Conservation (phyloP, 2,329 filamentous ascomycete species). For the Thermochaetoides dissita region DNA sequence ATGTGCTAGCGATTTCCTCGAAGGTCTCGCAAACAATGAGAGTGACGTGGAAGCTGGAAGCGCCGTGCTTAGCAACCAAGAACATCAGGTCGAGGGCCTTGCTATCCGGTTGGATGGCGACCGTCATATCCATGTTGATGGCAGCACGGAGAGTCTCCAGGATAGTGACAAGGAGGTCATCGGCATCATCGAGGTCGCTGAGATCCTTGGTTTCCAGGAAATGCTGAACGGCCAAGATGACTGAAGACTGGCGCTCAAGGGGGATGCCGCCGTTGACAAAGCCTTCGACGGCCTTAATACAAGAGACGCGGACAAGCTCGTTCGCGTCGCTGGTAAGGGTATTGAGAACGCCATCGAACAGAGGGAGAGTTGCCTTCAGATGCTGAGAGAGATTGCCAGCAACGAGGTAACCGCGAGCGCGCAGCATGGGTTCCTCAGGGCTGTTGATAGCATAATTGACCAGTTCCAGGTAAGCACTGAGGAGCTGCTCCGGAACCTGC, state of each 20-base stretch:
- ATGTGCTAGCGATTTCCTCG: conserved; percentile 64
- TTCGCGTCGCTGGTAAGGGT: conserved; percentile 63
- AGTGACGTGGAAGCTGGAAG: conserved; percentile 80
- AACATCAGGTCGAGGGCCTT: conserved; percentile 75
- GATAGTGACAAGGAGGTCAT: conserved; percentile 82
- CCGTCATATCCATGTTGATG: conserved; percentile 63
- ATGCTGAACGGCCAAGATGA: conserved; percentile 49
- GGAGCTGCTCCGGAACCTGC: conserved; percentile 52
- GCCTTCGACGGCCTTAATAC: conserved; percentile 70
- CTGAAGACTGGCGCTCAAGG: conserved; percentile 42
- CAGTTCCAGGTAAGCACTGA: conserved; percentile 63
- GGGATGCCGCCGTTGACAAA: conserved; percentile 40
- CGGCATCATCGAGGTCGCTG: conserved; percentile 70
- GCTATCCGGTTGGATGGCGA: conserved; percentile 58
- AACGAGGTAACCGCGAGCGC: conserved; percentile 76
- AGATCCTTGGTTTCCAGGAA: conserved; percentile 73
- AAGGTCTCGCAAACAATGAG: conserved; percentile 82
- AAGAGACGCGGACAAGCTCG: conserved; percentile 84
- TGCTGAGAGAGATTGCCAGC: conserved; percentile 66
- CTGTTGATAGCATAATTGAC: conserved; percentile 63
- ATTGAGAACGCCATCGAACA: conserved; percentile 61
- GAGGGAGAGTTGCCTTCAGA: conserved; percentile 45
- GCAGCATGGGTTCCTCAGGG: conserved; percentile 58
- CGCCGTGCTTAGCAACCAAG: conserved; percentile 73
- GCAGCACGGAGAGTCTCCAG: conserved; percentile 74